Evolutionary conservation across 306 rosid species (phyloP), one percentile per base, ranked within the genome.

Genomic region (Castanopsis chinensis): DNA sequence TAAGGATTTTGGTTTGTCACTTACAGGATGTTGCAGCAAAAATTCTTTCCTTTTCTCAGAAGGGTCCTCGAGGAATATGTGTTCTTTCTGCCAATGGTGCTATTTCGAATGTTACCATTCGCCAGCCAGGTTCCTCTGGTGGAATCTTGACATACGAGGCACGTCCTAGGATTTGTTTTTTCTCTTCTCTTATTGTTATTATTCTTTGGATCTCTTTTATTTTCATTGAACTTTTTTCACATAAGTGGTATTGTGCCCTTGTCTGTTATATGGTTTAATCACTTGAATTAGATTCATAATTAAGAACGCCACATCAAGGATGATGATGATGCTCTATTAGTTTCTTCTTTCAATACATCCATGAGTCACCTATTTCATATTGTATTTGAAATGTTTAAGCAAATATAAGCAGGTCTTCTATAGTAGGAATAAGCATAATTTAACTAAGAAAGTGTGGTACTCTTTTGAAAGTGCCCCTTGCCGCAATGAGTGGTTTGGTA

Each of bases 81-180:
- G 79, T 92, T 88, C 96, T 94, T 74, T 84, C 94, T 27, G 97
- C 97, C 54, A 92, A 85, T 81, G 98, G 98, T 73, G 77, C 93
- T 75, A 88, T 94, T 78, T 92, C 98, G 12, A 88, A 88, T 72
- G 98, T 89, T 51, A 88, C 97, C 33, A 82, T 94, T 73, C 87
- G 91, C 74, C 96, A 87, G 77, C 89, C 91, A 0, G 92, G 93
- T 59, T 89, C 93, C 65, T 79, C 93, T 73, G 93, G 90, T 78
- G 94, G 94, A 63, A 82, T 87, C 25, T 80, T 90, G 84, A 90
- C 98, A 64, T 94, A 92, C 11, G 98, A 94, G 98, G 98, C 71
- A 84, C 69, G 85, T 7, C 82, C 70, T 77, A 64, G 21, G 57
- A 70, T 77, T 74, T 65, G 12, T 20, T 27, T 60, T 57, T 15